A percentile compares a stretch with the other conserved stretches of the same genome.
Evolutionary conservation across 1,284 basidiomycete genomes (phyloP).

Genomic region (Puccinia coronata): DNA sequence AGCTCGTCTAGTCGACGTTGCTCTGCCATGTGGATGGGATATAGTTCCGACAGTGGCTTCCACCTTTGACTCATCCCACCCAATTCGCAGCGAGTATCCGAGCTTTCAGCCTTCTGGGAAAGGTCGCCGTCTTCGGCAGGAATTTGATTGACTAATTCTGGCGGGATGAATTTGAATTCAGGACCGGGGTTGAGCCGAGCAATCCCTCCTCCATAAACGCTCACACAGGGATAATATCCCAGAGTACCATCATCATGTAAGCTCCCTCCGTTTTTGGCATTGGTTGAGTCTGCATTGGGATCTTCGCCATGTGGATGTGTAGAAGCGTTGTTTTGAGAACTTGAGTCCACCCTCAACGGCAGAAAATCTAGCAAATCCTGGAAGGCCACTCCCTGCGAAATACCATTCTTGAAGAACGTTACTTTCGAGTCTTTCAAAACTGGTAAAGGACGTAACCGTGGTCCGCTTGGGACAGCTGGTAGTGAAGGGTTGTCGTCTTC

Average conservation of each 20-base stretch:
- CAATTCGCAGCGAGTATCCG: background rate
- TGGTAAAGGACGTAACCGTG: slow-evolving; percentile 69
- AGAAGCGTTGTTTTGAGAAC: slow-evolving; percentile 49
- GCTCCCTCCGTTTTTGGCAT: slow-evolving; percentile 63
- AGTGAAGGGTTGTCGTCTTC: slow-evolving; percentile 50
- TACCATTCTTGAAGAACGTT: slow-evolving; percentile 89
- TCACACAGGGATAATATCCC: slow-evolving; percentile 94
- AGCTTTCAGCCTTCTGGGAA: background rate
- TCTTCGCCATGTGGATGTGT: slow-evolving; percentile 4
- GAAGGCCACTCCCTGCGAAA: slow-evolving; percentile 81
- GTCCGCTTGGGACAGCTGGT: slow-evolving; percentile 53
- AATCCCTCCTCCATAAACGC: slow-evolving; percentile 85
- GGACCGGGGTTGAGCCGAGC: slow-evolving; percentile 85
- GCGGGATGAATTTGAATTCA: slow-evolving; percentile 74
- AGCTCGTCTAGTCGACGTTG: slow-evolving; percentile 40
- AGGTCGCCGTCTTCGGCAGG: background rate
- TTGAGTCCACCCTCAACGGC: slow-evolving; percentile 67
- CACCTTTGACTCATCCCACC: background rate
- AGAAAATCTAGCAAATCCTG: slow-evolving; percentile 85
- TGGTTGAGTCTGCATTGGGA: slow-evolving; percentile 53
- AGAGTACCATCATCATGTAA: slow-evolving; percentile 89
- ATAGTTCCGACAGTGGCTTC: slow-evolving; percentile 42
- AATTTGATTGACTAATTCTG: slow-evolving; percentile 45
- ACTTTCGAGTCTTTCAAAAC: slow-evolving; percentile 73
- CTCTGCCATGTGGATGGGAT: slow-evolving; percentile 41